These are phyloP conservation scores for Magnaporthiopsis poae DNA, from an alignment of 2,329 filamentous ascomycete species.

Conservation along the genomic window DNA sequence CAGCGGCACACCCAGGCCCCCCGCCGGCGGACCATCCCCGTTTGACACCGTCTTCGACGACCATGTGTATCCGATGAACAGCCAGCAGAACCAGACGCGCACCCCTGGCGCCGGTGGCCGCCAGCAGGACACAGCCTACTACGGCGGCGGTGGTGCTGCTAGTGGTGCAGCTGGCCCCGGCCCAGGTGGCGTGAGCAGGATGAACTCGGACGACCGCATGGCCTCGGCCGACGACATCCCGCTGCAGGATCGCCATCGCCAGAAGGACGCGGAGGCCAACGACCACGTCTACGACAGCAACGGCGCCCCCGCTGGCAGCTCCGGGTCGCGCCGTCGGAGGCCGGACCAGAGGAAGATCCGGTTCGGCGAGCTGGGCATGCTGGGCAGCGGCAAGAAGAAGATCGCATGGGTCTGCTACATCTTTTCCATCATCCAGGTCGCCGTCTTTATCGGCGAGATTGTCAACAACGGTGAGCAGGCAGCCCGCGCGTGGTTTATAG, in stretches of 20 bases:
- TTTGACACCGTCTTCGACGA: constrained; percentile 62
- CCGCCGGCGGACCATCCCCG: constrained; percentile 26
- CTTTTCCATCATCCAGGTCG: constrained; percentile 65
- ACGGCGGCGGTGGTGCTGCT: constrained; percentile 33
- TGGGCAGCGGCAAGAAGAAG: constrained; percentile 43
- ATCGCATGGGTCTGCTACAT: constrained; percentile 76
- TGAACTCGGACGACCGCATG: constrained; percentile 27
- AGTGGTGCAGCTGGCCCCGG: constrained; percentile 11
- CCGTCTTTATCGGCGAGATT: constrained; percentile 81
- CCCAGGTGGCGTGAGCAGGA: constrained; percentile 20
- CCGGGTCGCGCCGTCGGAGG: constrained; percentile 17
- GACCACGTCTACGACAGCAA: constrained; percentile 53
- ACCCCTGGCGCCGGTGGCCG: not conserved
- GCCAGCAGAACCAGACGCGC: constrained; percentile 23
- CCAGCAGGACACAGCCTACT: constrained; percentile 46
- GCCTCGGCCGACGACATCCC: constrained; percentile 44
- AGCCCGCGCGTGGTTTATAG: no score
- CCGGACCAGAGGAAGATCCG: constrained; percentile 35
- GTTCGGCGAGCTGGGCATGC: constrained; percentile 51
- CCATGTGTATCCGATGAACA: constrained; percentile 50
- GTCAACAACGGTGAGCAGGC: constrained; percentile 63
- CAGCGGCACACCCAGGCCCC: constrained; percentile 21
- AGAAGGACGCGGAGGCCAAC: constrained; percentile 34
- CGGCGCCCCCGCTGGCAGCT: constrained; percentile 15
- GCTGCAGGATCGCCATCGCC: constrained; percentile 38